Percentiles rank a stretch among this genome's conserved stretches.
Evolutionary conservation across 163 green algal genomes (phyloP).

Genomic region (Volvox carteri): DNA sequence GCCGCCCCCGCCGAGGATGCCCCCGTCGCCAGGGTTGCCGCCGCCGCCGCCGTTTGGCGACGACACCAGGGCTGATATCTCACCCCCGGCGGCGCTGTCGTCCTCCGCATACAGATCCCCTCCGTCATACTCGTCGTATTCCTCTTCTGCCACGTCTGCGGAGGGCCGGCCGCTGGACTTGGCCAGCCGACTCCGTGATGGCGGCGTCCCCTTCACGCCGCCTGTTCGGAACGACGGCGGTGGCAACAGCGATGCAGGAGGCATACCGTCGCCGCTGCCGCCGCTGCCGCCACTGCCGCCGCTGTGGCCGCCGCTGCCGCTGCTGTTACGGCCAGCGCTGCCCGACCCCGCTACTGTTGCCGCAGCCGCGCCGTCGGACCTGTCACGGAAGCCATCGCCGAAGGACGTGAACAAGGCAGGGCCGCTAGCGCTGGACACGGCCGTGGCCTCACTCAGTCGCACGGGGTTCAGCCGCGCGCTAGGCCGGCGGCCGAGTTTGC

Average conservation of each 20-base stretch:
- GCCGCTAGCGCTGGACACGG: constrained; percentile 33
- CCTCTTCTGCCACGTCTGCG: neutral
- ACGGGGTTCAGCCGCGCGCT: neutral
- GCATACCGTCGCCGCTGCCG: neutral
- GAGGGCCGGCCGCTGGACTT: neutral
- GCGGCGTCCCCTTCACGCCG: neutral
- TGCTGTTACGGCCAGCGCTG: neutral
- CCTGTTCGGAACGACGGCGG: neutral
- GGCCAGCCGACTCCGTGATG: neutral
- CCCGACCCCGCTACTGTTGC: neutral
- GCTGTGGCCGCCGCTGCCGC: neutral
- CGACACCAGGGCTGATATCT: neutral
- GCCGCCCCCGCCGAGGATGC: neutral
- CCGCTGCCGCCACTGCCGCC: neutral
- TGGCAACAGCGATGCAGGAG: neutral
- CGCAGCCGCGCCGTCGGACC: neutral
- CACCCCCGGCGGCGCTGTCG: neutral
- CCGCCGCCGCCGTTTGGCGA: neutral
- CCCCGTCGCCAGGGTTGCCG: neutral
- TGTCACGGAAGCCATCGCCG: constrained; percentile 15
- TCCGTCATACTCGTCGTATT: neutral
- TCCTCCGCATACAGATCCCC: constrained; percentile 32
- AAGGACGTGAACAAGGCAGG: constrained; percentile 48
- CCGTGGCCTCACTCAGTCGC: neutral
- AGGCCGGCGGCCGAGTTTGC: neutral